Conservation (phyloP, 306 rosid species). For the Quillaja saponaria region DNA sequence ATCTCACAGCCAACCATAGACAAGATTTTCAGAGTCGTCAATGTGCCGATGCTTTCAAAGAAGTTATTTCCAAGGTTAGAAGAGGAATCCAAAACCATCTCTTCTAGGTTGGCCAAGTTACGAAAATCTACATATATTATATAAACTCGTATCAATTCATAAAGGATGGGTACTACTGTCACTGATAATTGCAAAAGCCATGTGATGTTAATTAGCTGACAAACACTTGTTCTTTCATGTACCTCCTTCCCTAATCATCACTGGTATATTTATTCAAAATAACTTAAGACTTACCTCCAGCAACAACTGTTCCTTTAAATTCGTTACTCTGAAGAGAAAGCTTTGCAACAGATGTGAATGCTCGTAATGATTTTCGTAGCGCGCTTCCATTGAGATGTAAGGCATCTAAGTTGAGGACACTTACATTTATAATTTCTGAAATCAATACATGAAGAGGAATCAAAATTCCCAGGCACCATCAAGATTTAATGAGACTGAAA, state of each 20-base stretch:
- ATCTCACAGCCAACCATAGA: not conserved
- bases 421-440: conserved; percentile 7
- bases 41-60: conserved; percentile 18
- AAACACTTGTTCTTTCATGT: no score
- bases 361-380: not conserved
- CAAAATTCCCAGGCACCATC: no score
- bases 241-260: no score
- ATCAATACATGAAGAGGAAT: not conserved
- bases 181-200: not conserved
- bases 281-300: conserved; percentile 20
- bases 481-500: no score
- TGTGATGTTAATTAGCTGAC: not conserved
- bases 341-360: conserved; percentile 15
- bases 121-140: conserved; percentile 17
- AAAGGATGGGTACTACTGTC: no score
- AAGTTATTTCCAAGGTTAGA: not conserved
- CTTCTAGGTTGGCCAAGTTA: conserved; percentile 8
- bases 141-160: no score
- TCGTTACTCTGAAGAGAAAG: not conserved
- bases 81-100: not conserved
- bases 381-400: conserved; percentile 15
- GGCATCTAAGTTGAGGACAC: not conserved
- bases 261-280: no score
- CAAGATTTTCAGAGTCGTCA: conserved; percentile 22
- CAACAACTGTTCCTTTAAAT: not conserved